Base-by-base conservation (phyloP, 192 early-diverging fungal species). In the Linnemannia zychae region DNA sequence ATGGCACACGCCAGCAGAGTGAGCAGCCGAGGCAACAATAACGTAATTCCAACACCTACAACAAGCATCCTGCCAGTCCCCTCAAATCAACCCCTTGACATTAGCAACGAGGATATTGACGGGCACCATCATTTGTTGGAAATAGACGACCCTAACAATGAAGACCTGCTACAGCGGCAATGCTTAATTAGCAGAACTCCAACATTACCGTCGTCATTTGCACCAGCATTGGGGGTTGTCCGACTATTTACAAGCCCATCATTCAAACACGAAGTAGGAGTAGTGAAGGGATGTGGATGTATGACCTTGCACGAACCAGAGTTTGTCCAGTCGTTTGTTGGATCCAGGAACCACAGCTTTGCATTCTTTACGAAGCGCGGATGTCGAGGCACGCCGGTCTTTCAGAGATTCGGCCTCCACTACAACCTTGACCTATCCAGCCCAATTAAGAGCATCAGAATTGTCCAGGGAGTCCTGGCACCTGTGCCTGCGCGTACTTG, bases 291-390 rank as follows among this genome's bases (percentile, higher is more conserved):
- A 6, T 73, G 50, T 24, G 50, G 50, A 4, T 57, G 48, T 50
- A 73, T 73, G 46, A 73, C 46, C 22, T 34, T 73, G 22, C 18
- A 73, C 31, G 34, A 34, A 0, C 34, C 50, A 34, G 20, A 17
- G 33, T 34, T 13, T 20, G 18, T 73, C 12, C 33, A 73, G 34
- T 73, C 33, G 15, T 57, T 73, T 73, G 36, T 73, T 34, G 50
- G 72, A 57, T 73, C 50, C 33, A 34, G 72, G 34, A 73, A 73
- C 50, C 72, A 73, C 13, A 50, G 31, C 1, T 38, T 73, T 34
- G 24, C 34, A 33, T 73, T 52, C 34, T 73, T 22, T 7, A 50
- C 28, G 34, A 13, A 46, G 72, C 6, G 11, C 22, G 72, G 49
- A 13, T 57, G 72, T 49, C 28, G 2, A 20, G 50, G 33, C 33